Evolutionary conservation across 2,329 filamentous ascomycete species (phyloP).

Genomic region (Botryotinia globosa): DNA sequence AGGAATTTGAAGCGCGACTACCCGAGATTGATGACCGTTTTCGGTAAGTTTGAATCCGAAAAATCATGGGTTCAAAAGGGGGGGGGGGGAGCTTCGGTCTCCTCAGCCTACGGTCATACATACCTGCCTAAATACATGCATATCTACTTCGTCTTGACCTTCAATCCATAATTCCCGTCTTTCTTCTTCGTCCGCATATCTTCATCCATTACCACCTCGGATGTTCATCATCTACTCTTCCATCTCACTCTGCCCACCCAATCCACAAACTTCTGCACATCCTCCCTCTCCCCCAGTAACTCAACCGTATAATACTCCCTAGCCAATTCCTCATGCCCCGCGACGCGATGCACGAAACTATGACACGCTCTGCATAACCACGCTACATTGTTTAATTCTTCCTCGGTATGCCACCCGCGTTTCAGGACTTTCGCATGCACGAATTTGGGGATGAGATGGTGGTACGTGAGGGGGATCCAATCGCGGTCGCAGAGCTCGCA

Average conservation of each 20-base stretch:
- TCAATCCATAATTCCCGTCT: background rate
- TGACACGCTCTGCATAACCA: slow-evolving; percentile 87
- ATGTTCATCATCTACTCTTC: slow-evolving; percentile 36
- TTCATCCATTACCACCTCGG: too few species aligned
- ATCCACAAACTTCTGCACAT: slow-evolving; percentile 66
- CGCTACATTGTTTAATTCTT: slow-evolving; percentile 74
- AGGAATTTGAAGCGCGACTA: background rate
- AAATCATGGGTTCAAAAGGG: background rate
- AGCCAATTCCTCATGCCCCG: slow-evolving; percentile 74
- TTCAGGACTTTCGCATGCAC: slow-evolving; percentile 75
- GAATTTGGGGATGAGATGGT: slow-evolving; percentile 78
- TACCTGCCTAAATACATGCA: background rate
- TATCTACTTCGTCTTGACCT: background rate
- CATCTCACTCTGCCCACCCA: slow-evolving; percentile 75
- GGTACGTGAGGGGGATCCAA: slow-evolving; percentile 76
- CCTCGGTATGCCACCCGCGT: slow-evolving; percentile 74
- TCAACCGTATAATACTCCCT: slow-evolving; percentile 71
- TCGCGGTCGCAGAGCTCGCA: slow-evolving; percentile 77
- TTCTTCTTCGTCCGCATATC: background rate
- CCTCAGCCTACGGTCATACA: background rate
- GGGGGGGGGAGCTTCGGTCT: background rate
- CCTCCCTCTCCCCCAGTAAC: slow-evolving; percentile 63
- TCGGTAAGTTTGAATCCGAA: background rate
- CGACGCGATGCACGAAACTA: slow-evolving; percentile 74
- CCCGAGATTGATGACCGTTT: background rate